Percentiles rank a stretch among this genome's conserved stretches.
phyloP scores from a whole-genome alignment of 768 basidiomycete genomes.

The Infundibulicybe gibba region DNA sequence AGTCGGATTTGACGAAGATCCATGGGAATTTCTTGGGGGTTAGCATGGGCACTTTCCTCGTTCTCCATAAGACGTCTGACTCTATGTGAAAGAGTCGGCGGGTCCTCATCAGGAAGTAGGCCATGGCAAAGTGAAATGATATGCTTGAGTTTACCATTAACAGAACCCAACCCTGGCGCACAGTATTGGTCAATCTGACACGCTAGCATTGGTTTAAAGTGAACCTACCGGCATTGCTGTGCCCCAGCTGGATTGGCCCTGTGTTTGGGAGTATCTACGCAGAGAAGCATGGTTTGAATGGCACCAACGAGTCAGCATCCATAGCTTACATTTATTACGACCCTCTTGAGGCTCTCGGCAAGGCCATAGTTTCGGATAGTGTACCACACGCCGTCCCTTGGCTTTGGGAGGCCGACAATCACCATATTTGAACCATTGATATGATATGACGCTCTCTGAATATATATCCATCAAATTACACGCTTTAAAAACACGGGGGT shows the following conservation, averaged over 20 bases:
- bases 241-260: slow-evolving; percentile 25
- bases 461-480: too few relatives aligned
- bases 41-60: too few relatives aligned
- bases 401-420: slow-evolving; percentile 41
- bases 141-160: too few relatives aligned
- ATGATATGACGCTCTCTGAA: slow-evolving; percentile 36
- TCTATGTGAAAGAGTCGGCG: slow-evolving; percentile 21
- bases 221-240: too few relatives aligned
- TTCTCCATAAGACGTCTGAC: slow-evolving; percentile 29
- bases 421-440: slow-evolving; percentile 35
- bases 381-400: slow-evolving; percentile 25
- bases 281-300: too few relatives aligned
- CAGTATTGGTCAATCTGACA: too few relatives aligned
- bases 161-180: too few relatives aligned
- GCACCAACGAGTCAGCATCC: background rate
- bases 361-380: slow-evolving; percentile 40
- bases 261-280: slow-evolving; percentile 40
- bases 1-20: slow-evolving; percentile 33
- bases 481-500: too few relatives aligned
- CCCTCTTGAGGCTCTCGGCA: slow-evolving; percentile 32
- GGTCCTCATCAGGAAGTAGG: slow-evolving; percentile 32
- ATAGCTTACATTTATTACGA: slow-evolving; percentile 30
- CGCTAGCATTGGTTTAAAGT: too few relatives aligned
- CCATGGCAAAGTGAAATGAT: slow-evolving; percentile 34
- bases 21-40: slow-evolving; percentile 20